Evolutionary conservation across 2,329 filamentous ascomycete genomes (phyloP).

Genomic region (Aspergillus fischeri): DNA sequence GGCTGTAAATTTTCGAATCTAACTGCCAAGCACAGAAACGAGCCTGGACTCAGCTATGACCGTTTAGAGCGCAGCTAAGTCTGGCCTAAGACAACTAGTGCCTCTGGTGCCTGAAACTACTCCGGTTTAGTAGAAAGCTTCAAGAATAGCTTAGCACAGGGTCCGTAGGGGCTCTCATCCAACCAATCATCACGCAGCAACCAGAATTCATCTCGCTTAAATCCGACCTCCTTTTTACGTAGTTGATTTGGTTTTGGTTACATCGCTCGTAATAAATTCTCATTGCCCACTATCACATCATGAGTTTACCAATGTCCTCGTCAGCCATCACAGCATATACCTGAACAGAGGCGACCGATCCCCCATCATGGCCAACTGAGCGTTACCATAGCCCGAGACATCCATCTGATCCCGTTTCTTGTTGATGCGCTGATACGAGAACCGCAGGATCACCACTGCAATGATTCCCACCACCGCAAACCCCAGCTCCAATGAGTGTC

Average conservation of each 20-base stretch:
- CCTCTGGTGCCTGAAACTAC: neutral
- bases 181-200: neutral
- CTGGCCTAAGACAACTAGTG: neutral
- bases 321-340: conserved; percentile 49
- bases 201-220: neutral
- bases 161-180: neutral
- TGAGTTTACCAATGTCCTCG: too few species aligned
- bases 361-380: conserved; percentile 54
- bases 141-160: neutral
- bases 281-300: neutral
- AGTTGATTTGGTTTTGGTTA: neutral
- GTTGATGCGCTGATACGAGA: conserved; percentile 58
- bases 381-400: conserved; percentile 38
- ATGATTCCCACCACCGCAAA: conserved; percentile 47
- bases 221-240: neutral
- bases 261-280: neutral
- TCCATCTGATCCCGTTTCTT: conserved; percentile 50
- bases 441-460: conserved; percentile 41
- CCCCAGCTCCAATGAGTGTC: conserved; percentile 49
- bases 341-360: conserved; percentile 61
- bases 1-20: too few species aligned
- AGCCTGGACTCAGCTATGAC: neutral
- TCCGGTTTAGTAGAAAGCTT: neutral
- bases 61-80: too few species aligned
- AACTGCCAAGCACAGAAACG: neutral